Evolutionary conservation across 768 basidiomycete genomes (phyloP).

Genomic region (Russula earlei): DNA sequence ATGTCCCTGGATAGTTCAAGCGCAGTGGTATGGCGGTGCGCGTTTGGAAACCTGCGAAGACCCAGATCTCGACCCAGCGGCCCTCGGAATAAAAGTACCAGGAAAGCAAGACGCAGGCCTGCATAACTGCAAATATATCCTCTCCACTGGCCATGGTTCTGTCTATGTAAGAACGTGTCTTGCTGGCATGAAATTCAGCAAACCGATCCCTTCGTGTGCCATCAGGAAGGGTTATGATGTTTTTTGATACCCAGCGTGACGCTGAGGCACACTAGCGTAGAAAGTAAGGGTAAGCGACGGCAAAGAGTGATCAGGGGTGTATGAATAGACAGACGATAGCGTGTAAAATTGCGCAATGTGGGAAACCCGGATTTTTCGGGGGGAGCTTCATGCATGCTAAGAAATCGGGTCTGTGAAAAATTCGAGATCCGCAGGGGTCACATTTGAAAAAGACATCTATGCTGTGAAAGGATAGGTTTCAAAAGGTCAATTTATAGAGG

Average conservation of each 20-base stretch:
- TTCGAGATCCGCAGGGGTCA: constrained; percentile 78
- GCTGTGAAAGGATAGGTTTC: constrained; percentile 30
- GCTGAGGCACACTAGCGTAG: constrained; percentile 63
- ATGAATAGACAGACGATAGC: constrained; percentile 55
- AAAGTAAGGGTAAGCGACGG: constrained; percentile 6
- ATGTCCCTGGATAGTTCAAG: constrained; percentile 80
- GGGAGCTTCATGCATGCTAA: constrained; percentile 70
- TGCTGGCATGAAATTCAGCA: constrained; percentile 79
- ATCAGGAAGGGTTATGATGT: constrained; percentile 56
- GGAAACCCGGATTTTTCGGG: constrained; percentile 75
- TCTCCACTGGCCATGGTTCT: constrained; percentile 84
- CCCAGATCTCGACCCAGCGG: constrained; percentile 86
- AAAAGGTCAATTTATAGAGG: background rate
- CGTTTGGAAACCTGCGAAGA: constrained; percentile 79
- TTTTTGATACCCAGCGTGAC: constrained; percentile 73
- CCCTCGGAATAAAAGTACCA: constrained; percentile 93
- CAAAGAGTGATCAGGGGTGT: background rate
- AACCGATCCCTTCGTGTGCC: constrained; percentile 76
- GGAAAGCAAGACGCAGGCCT: constrained; percentile 75
- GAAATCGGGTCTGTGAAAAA: constrained; percentile 76
- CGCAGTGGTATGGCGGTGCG: constrained; percentile 74
- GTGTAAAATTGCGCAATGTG: constrained; percentile 83
- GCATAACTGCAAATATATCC: constrained; percentile 80
- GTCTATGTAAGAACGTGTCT: constrained; percentile 82
- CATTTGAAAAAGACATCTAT: constrained; percentile 84